Conservation (phyloP, 192 early-diverging fungal genomes). For the Coemansia erecta region DNA sequence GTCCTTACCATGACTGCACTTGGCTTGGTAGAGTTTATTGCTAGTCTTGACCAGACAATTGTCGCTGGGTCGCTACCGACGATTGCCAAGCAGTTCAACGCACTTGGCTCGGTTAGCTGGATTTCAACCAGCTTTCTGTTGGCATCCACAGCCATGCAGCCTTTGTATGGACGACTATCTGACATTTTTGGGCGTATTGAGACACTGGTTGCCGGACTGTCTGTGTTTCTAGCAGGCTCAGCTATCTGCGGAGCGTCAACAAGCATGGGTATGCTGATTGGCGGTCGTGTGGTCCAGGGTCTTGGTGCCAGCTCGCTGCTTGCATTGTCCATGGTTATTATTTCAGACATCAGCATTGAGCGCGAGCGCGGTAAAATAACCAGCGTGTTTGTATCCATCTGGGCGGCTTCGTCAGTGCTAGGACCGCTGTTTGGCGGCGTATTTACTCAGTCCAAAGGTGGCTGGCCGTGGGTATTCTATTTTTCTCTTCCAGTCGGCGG, state of each 20-base stretch:
- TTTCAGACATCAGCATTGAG: constrained; percentile 59
- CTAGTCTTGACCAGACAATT: constrained; percentile 63
- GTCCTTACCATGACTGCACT: constrained; percentile 13
- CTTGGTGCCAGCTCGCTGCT: constrained; percentile 66
- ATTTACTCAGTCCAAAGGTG: constrained; percentile 58
- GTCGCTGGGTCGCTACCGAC: constrained; percentile 60
- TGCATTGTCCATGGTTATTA: constrained; percentile 60
- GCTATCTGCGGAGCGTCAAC: constrained; percentile 55
- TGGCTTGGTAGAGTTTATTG: constrained; percentile 55
- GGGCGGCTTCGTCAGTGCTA: constrained; percentile 59
- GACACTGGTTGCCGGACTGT: constrained; percentile 53
- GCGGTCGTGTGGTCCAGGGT: constrained; percentile 66
- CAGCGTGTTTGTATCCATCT: constrained; percentile 56
- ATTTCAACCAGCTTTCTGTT: constrained; percentile 69
- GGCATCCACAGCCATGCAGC: constrained; percentile 70
- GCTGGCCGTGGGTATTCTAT: constrained; percentile 69
- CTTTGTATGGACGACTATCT: constrained; percentile 71
- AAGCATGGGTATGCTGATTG: constrained; percentile 64
- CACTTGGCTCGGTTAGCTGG: constrained; percentile 66
- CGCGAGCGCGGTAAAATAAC: constrained; percentile 25
- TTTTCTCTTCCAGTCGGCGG: constrained; percentile 53
- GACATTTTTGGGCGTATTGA: constrained; percentile 81
- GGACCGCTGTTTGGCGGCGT: constrained; percentile 70
- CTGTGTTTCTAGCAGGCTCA: constrained; percentile 55
- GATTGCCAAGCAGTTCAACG: constrained; percentile 58